Base-by-base conservation (phyloP, 805 yeast genomes). In the Kazachstania africana region DNA sequence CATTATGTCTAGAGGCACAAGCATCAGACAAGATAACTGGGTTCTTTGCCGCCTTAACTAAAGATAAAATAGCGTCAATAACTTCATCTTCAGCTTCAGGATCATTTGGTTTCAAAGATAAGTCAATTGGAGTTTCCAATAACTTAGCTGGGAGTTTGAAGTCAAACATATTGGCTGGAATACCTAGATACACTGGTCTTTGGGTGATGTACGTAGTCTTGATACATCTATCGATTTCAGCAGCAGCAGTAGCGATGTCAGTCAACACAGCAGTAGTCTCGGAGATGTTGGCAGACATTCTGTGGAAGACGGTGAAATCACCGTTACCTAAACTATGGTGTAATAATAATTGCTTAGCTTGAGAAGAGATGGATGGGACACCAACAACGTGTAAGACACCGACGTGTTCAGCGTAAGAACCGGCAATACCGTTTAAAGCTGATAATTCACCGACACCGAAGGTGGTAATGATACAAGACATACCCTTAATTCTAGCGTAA, bases 371-470 rank as follows among this genome's bases (percentile, higher is more conserved):
- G 31, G 87, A 74, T 38, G 94, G 93, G 33, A 78, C 78, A 53
- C 94, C 94, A 22, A 80, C 93, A 43, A 81, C 68, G 59, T 81
- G 91, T 40, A 81, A 59, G 42, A 80, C 55, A 43, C 87, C 87
- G 40, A 81, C 85, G 56, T 81, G 88, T 58, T 82, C 93, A 37
- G 93, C 84, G 57, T 73, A 81, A 27, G 87, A 65, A 44, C 94
- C 94, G 20, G 85, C 93, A 48, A 82, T 68, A 44, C 87, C 93
- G 55, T 79, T 80, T 45, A 79, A 62, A 4, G 88, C 85, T 16
- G 78, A 68, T 49, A 80, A 66, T 55, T 80, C 94, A 53, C 94
- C 94, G 29, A 81, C 94, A 59, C 93, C 93, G 50, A 81, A 81
- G 28, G 93, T 81, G 50, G 91, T 81, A 45, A 80, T 65, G 29